These are phyloP conservation scores for Barbarea vulgaris DNA, from an alignment of 345 rosid genomes.

Conservation along the genomic window DNA sequence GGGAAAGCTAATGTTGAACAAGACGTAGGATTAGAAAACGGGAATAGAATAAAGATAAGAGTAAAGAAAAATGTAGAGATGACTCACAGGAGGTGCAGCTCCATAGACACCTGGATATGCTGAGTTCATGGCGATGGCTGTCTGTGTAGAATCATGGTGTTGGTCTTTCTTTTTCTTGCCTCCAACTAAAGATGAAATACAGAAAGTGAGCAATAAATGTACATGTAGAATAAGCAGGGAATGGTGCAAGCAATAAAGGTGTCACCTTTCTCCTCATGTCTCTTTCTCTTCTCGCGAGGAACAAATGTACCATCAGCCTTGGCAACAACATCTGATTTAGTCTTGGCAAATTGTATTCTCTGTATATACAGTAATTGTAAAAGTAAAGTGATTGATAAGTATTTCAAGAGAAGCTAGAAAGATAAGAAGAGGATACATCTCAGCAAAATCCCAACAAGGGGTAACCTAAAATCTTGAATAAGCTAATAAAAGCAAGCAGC, in stretches of 20 bases:
- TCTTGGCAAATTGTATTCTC: slow-evolving; percentile 94
- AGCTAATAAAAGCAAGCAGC: too few relatives aligned
- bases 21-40: not conserved
- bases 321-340: slow-evolving; percentile 89
- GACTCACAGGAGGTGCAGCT: slow-evolving; percentile 83
- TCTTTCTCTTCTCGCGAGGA: slow-evolving; percentile 92
- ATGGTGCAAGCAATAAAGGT: not conserved
- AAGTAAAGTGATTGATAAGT: not conserved
- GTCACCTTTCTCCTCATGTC: slow-evolving; percentile 91
- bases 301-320: slow-evolving; percentile 99
- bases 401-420: not conserved
- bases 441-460: too few relatives aligned
- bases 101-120: slow-evolving; percentile 75
- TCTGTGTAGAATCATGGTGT: slow-evolving; percentile 66
- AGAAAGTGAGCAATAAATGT: not conserved
- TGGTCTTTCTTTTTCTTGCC: slow-evolving; percentile 92
- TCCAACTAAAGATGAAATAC: slow-evolving; percentile 18
- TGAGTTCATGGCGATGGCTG: slow-evolving; percentile 57
- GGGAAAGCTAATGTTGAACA: slow-evolving; percentile 80
- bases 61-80: not conserved
- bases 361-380: too few relatives aligned
- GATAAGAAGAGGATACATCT: too few relatives aligned
- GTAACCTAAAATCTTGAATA: too few relatives aligned
- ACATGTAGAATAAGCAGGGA: not conserved
- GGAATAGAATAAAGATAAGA: not conserved